These are phyloP conservation scores for Biscogniauxia mediterranea DNA, from an alignment of 2,329 filamentous ascomycete species.

Conservation along the genomic window DNA sequence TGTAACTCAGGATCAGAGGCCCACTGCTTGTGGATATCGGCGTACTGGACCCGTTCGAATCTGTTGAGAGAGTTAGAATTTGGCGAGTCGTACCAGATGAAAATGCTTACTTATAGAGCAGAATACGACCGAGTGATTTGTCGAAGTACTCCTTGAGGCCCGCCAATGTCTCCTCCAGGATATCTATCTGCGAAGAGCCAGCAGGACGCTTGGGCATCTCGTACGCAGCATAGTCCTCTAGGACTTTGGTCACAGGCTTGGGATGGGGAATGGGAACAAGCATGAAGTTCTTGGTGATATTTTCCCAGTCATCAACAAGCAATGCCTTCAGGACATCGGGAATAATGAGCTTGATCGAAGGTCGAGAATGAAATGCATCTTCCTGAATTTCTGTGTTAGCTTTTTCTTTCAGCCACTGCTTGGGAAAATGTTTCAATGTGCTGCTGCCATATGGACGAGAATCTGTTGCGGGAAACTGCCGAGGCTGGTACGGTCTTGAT, in stretches of 20 bases:
- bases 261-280: constrained; percentile 80
- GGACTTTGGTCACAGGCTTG: constrained; percentile 71
- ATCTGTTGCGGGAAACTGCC: neutral
- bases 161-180: constrained; percentile 83
- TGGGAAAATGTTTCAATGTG: neutral
- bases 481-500: neutral
- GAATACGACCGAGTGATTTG: constrained; percentile 78
- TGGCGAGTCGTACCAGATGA: neutral
- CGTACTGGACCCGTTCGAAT: constrained; percentile 88
- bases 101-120: constrained; percentile 69
- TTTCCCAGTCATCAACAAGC: constrained; percentile 98
- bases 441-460: too few species aligned
- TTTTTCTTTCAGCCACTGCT: neutral
- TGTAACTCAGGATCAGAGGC: constrained; percentile 61
- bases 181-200: constrained; percentile 72
- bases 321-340: constrained; percentile 89
- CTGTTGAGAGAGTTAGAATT: constrained; percentile 42
- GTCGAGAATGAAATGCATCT: constrained; percentile 79
- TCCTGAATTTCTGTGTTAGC: constrained; percentile 57
- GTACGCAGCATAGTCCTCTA: constrained; percentile 75
- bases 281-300: constrained; percentile 91
- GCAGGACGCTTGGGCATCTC: constrained; percentile 65
- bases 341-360: constrained; percentile 81
- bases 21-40: constrained; percentile 71
- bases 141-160: constrained; percentile 95